Base-by-base conservation (phyloP, 768 basidiomycete species). In the Macrolepiota dolichaula region DNA sequence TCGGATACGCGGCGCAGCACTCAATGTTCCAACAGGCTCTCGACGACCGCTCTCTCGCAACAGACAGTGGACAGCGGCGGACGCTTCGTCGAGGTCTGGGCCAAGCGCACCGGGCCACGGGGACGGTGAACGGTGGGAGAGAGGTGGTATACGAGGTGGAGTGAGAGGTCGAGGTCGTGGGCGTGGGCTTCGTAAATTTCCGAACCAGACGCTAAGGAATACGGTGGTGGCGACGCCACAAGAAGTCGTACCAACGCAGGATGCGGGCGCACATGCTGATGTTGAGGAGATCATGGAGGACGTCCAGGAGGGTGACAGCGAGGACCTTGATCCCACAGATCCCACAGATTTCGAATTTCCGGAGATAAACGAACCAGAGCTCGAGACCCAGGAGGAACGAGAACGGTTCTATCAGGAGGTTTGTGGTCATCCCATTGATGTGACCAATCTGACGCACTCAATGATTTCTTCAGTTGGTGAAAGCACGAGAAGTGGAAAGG, bases 331-430 rank as follows among this genome's bases (percentile, higher is more conserved):
- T 42, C 27, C 49, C 29, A 15, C 57, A 10, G 25, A 59, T 42
- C 27, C 49, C 29, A 15, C 57, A 10, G 57, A 59, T 15, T 59
- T 59, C 51, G 57, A 51, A 62, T 55, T 68, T 35, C 61, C 70
- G n/a, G 66, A 69, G 9, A 70, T 72, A n/a, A 78, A 85, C 36
- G 79, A 81, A 55, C 83, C 81, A 0, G 80, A 80, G 15, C 71
- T 85, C 17, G 85, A 87, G 46, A 81, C 82, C 0, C 70, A 72
- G 9, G 88, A 90, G 66, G 89, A 88, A 67, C 78, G 83, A 50
- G 88, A 91, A 65, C 77, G 71, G 63, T 89, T 87, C 67, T 92
- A 83, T 67, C 84, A 89, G 72, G 85, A 89, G 80, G 90, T 91
- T 62, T 62, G 84, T 53, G n/a, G 4, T 38, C 29, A 6, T 32